These are phyloP conservation scores for Beauveria rudraprayagi DNA, from an alignment of 2,329 filamentous ascomycete genomes.

Conservation along the genomic window DNA sequence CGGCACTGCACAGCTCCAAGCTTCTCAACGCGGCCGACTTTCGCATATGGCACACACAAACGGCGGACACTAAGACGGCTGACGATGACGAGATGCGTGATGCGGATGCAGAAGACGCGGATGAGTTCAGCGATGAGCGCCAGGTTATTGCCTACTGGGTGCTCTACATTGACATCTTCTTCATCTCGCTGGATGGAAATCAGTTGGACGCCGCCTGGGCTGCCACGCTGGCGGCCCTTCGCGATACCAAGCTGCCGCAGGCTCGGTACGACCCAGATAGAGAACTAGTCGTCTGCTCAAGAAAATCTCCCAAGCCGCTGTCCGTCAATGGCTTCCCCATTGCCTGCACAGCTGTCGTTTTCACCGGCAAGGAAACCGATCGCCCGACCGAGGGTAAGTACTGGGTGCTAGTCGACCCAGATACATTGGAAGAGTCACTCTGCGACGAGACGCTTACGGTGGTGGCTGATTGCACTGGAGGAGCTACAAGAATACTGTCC, in stretches of 20 bases:
- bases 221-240: constrained; percentile 71
- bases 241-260: constrained; percentile 66
- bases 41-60: constrained; percentile 59
- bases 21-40: constrained; percentile 61
- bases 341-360: constrained; percentile 70
- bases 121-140: constrained; percentile 22
- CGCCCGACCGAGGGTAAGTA: constrained; percentile 38
- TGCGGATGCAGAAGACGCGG: constrained; percentile 31
- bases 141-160: constrained; percentile 85
- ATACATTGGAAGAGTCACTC: constrained; percentile 79
- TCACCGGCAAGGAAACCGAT: constrained; percentile 54
- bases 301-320: constrained; percentile 47
- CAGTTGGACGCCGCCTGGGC: constrained; percentile 88
- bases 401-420: constrained; percentile 83
- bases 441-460: constrained; percentile 79
- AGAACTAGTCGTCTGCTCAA: constrained; percentile 69
- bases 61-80: constrained; percentile 38
- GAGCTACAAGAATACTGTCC: constrained; percentile 51
- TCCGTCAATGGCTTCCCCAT: constrained; percentile 61
- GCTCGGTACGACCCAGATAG: constrained; percentile 79
- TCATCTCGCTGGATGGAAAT: constrained; percentile 87
- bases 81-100: constrained; percentile 33
- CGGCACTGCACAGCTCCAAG: constrained; percentile 63
- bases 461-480: constrained; percentile 59
- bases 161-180: constrained; percentile 90